Conservation (phyloP, 148 eudicot genomes). For the Oxyria digyna region DNA sequence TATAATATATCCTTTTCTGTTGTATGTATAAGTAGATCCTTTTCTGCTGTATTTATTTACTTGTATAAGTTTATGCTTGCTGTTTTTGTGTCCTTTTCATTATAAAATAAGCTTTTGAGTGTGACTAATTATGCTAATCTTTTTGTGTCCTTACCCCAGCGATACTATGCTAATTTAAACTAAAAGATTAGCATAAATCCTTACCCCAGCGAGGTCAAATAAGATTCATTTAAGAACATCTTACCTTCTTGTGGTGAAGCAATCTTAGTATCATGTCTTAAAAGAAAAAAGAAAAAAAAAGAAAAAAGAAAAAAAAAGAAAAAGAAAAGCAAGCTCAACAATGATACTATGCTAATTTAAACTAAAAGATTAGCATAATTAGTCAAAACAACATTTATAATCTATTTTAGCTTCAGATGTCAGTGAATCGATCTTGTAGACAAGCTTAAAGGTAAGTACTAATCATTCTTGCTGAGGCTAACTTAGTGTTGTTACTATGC, state of each 20-base stretch:
- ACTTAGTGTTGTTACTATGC: neutral
- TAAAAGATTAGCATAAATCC: neutral
- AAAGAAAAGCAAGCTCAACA: neutral
- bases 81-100: neutral
- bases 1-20: constrained; percentile 13
- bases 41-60: neutral
- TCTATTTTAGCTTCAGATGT: neutral
- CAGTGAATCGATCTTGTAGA: neutral
- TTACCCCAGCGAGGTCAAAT: no score
- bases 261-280: neutral
- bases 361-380: neutral
- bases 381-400: neutral
- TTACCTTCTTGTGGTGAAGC: neutral
- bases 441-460: neutral
- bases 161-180: neutral
- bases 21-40: constrained; percentile 21
- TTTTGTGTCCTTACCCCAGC: no score
- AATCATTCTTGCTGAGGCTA: neutral
- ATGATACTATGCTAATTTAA: neutral
- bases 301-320: no score
- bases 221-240: neutral
- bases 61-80: neutral
- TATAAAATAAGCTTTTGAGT: neutral
- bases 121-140: no score
- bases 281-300: no score